These are phyloP conservation scores for Fragilaria crotonensis DNA, from an alignment of 108 stramenopile genomes.

Conservation along the genomic window DNA sequence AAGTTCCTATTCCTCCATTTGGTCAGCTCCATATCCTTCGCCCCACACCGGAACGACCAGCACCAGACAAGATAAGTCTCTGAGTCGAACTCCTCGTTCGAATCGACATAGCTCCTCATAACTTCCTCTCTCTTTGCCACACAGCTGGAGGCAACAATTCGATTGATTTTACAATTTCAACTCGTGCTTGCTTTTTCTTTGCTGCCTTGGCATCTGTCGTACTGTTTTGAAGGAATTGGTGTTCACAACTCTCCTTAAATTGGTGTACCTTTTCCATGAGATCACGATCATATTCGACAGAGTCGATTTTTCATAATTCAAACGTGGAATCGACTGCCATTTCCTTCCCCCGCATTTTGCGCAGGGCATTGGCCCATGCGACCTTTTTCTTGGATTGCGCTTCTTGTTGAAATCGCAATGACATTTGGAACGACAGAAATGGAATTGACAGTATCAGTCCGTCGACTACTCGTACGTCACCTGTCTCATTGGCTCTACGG, in stretches of 20 bases:
- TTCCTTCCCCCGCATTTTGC: conserved; percentile 94
- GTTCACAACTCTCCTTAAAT: conserved; percentile 78
- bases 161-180: conserved; percentile 85
- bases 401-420: conserved; percentile 98
- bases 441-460: conserved; percentile 97
- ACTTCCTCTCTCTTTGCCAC: conserved; percentile 65
- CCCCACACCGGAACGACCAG: not conserved
- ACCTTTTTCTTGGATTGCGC: conserved; percentile 98
- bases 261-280: conserved; percentile 83
- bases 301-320: conserved; percentile 96
- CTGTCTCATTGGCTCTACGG: conserved; percentile 77
- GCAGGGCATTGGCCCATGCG: conserved; percentile 98
- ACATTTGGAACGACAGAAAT: conserved; percentile 99
- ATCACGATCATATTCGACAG: conserved; percentile 95
- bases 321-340: conserved; percentile 96
- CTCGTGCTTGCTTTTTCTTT: conserved; percentile 82
- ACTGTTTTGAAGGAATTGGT: conserved; percentile 71
- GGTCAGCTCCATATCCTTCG: too few species aligned
- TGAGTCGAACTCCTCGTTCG: conserved; percentile 29
- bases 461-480: conserved; percentile 91
- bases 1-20: conserved; percentile 5
- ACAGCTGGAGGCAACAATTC: conserved; percentile 85
- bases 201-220: conserved; percentile 75
- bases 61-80: not conserved
- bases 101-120: conserved; percentile 83